phyloP scores from a whole-genome alignment of 176 grass and related monocot genomes.

The Bolboschoenus planiculmis region DNA sequence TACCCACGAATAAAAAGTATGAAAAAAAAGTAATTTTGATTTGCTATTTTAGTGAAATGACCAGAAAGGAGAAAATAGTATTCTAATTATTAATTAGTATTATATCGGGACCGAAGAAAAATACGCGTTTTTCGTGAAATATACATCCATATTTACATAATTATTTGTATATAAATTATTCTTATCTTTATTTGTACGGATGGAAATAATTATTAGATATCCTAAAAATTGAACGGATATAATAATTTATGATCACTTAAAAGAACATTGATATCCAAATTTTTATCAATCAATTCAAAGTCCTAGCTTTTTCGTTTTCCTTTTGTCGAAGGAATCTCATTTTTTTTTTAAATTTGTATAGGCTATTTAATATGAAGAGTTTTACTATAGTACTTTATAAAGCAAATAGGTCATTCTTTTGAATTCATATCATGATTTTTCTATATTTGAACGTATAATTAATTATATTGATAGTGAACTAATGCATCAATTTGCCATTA shows the following conservation, averaged over 20 bases:
- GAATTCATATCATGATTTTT: no score
- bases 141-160: not conserved
- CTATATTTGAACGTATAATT: no score
- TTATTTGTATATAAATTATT: no score
- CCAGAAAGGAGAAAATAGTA: not conserved
- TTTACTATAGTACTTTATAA: not conserved
- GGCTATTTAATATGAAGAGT: not conserved
- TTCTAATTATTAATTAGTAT: not conserved
- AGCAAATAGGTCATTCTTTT: not conserved
- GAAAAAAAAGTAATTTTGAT: no score
- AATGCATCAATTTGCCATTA: not conserved
- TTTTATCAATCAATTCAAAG: no score
- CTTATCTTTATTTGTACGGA: no score
- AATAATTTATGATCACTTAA: not conserved
- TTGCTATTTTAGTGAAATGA: not conserved
- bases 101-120: not conserved
- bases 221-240: no score
- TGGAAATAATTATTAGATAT: no score
- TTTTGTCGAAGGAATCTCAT: not conserved
- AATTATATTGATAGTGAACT: not conserved
- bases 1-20: no score
- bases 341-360: not conserved
- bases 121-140: not conserved
- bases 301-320: not conserved
- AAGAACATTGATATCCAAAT: not conserved